Percentiles rank a stretch among this genome's conserved stretches.
These are phyloP conservation scores for Gyromitra esculenta DNA, from an alignment of 2,329 filamentous ascomycete genomes.

Conservation along the genomic window DNA sequence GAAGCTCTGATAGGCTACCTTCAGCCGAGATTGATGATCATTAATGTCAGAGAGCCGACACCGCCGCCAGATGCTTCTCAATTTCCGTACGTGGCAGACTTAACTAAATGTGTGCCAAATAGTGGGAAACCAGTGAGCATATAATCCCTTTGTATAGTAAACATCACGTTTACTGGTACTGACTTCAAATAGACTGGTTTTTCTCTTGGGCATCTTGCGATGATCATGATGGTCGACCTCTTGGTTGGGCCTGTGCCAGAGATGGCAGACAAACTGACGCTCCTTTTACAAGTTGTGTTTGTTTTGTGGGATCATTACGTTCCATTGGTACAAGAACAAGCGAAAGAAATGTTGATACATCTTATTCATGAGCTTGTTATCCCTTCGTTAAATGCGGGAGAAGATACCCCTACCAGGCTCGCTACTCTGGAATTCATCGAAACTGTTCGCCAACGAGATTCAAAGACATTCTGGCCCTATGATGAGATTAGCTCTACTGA, in stretches of 20 bases:
- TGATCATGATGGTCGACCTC: constrained; percentile 93
- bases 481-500: constrained; percentile 84
- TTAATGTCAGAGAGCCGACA: constrained; percentile 78
- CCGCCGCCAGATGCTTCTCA: constrained; percentile 76
- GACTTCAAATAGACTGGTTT: constrained; percentile 72
- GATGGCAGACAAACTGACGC: constrained; percentile 78
- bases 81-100: constrained; percentile 88
- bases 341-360: constrained; percentile 96
- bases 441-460: constrained; percentile 83
- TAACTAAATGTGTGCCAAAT: constrained; percentile 79
- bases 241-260: constrained; percentile 92
- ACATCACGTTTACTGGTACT: constrained; percentile 23
- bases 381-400: constrained; percentile 74
- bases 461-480: constrained; percentile 89
- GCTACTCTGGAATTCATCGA: constrained; percentile 79
- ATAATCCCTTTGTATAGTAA: constrained; percentile 3
- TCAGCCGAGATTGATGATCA: constrained; percentile 95
- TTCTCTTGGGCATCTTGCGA: constrained; percentile 88
- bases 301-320: constrained; percentile 99
- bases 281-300: constrained; percentile 88
- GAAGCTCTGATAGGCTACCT: constrained; percentile 94
- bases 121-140: constrained; percentile 80
- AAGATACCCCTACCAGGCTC: constrained; percentile 70
- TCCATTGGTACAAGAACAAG: constrained; percentile 92
- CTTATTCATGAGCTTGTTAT: constrained; percentile 96